A percentile compares a stretch with the other conserved stretches of the same genome.
Evolutionary conservation across 805 yeast species (phyloP).

Genomic region (Pichia occidentalis): DNA sequence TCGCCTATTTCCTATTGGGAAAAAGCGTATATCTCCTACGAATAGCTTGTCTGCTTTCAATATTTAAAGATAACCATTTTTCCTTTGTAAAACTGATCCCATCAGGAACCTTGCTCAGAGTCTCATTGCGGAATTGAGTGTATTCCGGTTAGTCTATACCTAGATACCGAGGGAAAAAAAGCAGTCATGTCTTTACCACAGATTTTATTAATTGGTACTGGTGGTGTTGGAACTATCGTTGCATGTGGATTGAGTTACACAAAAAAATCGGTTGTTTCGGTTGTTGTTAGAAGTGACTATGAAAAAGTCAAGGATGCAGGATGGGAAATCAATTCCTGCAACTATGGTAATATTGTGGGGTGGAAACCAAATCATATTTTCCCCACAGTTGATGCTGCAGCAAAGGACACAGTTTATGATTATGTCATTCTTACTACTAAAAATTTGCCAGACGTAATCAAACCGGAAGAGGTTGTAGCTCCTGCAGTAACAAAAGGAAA

Average conservation of each 20-base stretch:
- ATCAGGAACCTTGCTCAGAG: no score
- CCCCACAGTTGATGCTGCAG: constrained; percentile 32
- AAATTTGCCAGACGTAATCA: constrained; percentile 51
- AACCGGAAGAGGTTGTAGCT: constrained; percentile 42
- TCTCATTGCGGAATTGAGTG: no score
- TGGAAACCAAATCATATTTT: constrained; percentile 50
- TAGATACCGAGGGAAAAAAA: no score
- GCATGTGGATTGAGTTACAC: constrained; percentile 51
- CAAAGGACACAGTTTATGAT: constrained; percentile 39
- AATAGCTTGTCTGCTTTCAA: no score
- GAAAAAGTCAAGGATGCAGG: constrained; percentile 44
- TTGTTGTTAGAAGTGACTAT: constrained; percentile 54
- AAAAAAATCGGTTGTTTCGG: constrained; percentile 46
- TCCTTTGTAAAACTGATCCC: no score
- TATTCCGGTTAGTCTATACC: no score
- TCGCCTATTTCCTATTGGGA: no score
- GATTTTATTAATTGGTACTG: constrained; percentile 57
- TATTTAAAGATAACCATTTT: no score
- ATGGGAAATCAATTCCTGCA: constrained; percentile 49
- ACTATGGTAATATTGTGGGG: constrained; percentile 47
- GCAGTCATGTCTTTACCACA: constrained; percentile 9
- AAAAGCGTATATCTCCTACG: no score
- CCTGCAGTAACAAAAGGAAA: constrained; percentile 41
- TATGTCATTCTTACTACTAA: constrained; percentile 55
- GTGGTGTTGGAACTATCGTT: constrained; percentile 77